Evolutionary conservation across 257 asterid species (phyloP).

Genomic region (Solanum habrochaites): DNA sequence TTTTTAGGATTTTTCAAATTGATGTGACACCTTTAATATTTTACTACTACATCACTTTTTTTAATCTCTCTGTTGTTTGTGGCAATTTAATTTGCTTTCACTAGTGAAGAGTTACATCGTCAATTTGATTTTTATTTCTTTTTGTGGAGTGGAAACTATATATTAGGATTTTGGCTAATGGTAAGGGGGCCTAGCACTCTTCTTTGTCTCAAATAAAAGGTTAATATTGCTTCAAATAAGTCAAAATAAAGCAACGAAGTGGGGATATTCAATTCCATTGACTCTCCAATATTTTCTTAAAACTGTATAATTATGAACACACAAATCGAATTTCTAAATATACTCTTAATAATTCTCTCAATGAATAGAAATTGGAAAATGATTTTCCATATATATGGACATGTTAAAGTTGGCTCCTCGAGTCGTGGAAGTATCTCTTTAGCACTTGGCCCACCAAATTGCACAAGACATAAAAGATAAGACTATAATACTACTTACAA

Average conservation of each 20-base stretch:
- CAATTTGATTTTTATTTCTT: neutral
- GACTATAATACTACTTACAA: neutral
- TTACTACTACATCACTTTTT: neutral
- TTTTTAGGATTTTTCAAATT: neutral
- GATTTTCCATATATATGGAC: constrained; percentile 21
- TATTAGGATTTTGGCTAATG: neutral
- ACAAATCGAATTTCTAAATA: neutral
- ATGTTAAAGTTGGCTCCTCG: constrained; percentile 36
- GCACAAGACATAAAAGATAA: neutral
- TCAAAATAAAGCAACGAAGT: constrained; percentile 18
- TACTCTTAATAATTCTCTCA: neutral
- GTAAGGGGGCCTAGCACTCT: constrained; percentile 12
- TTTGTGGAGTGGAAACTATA: neutral
- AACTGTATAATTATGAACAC: neutral
- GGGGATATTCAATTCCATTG: neutral
- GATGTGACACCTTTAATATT: neutral
- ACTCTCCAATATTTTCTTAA: constrained; percentile 11
- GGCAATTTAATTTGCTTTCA: neutral
- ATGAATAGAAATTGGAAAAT: neutral
- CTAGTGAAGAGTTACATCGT: neutral
- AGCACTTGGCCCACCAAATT: constrained; percentile 16
- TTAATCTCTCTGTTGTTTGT: neutral
- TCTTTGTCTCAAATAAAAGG: constrained; percentile 1
- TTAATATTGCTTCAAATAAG: constrained; percentile 3
- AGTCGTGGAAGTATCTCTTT: constrained; percentile 25